These are phyloP conservation scores for Rugonectria rugulosa DNA, from an alignment of 2,329 filamentous ascomycete genomes.

Conservation along the genomic window DNA sequence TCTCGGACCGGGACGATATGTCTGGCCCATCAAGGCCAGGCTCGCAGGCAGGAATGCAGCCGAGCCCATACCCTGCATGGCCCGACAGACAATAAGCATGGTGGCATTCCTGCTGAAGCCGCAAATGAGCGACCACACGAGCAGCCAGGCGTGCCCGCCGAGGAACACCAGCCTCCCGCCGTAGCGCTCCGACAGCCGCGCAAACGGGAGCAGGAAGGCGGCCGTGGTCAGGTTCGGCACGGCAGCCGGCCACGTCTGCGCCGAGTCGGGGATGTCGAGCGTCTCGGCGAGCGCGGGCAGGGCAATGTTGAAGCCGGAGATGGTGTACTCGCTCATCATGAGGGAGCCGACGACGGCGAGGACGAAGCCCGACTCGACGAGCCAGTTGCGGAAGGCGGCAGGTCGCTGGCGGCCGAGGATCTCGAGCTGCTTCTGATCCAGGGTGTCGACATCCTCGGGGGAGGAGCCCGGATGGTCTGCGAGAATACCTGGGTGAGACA, in stretches of 20 bases:
- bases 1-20: constrained; percentile 73
- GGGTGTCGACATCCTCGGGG: constrained; percentile 5
- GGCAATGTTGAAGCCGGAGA: constrained; percentile 79
- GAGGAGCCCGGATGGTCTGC: background rate
- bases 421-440: constrained; percentile 55
- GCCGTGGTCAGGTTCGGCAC: constrained; percentile 66
- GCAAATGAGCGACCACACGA: constrained; percentile 71
- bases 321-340: constrained; percentile 75
- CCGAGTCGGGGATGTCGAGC: constrained; percentile 68
- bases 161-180: constrained; percentile 68
- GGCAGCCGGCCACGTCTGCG: constrained; percentile 69
- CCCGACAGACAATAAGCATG: constrained; percentile 76
- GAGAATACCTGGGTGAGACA: background rate
- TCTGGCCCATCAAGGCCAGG: constrained; percentile 72
- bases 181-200: constrained; percentile 67
- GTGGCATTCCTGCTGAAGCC: constrained; percentile 71
- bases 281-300: constrained; percentile 70
- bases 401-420: constrained; percentile 69
- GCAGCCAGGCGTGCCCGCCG: constrained; percentile 66
- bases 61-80: constrained; percentile 75
- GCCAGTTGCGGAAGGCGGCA: constrained; percentile 56
- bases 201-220: constrained; percentile 67
- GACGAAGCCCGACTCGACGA: constrained; percentile 67
- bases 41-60: constrained; percentile 73
- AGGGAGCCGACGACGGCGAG: constrained; percentile 69